These are phyloP conservation scores for Ulmus americana DNA, from an alignment of 331 rosid species.

Conservation along the genomic window DNA sequence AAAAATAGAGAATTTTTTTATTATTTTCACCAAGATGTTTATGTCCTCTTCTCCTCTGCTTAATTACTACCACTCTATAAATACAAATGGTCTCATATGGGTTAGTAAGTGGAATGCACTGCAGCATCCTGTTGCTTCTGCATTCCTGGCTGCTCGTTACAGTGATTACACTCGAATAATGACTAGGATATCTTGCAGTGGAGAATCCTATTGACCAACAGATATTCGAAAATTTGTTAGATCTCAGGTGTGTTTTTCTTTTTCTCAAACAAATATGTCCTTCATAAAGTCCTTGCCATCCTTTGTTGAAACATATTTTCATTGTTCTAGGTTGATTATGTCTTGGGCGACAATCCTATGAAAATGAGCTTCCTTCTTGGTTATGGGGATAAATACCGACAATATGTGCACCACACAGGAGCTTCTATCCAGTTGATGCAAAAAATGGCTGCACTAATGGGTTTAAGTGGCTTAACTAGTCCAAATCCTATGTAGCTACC, in stretches of 20 bases:
- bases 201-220: conserved; percentile 47
- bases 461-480: conserved; percentile 60
- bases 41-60: too few relatives aligned
- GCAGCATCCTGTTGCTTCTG: conserved; percentile 91
- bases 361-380: conserved; percentile 80
- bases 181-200: conserved; percentile 46
- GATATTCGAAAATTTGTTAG: conserved; percentile 69
- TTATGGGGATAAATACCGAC: conserved; percentile 67
- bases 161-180: conserved; percentile 72
- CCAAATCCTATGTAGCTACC: conserved; percentile 75
- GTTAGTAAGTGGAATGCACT: conserved; percentile 80
- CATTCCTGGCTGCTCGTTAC: conserved; percentile 79
- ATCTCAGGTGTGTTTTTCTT: conserved; percentile 63
- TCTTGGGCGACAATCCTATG: conserved; percentile 82
- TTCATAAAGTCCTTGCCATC: conserved; percentile 1
- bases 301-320: conserved; percentile 5
- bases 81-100: conserved; percentile 74
- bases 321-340: conserved; percentile 69
- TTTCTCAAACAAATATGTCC: conserved; percentile 7
- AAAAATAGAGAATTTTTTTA: too few relatives aligned
- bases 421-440: conserved; percentile 73
- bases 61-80: not conserved
- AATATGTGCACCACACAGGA: conserved; percentile 91
- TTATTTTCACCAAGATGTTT: too few relatives aligned
- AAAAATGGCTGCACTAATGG: conserved; percentile 64